Conservation (phyloP, 441 rosid genomes). For the Raphanus hybrid region DNA sequence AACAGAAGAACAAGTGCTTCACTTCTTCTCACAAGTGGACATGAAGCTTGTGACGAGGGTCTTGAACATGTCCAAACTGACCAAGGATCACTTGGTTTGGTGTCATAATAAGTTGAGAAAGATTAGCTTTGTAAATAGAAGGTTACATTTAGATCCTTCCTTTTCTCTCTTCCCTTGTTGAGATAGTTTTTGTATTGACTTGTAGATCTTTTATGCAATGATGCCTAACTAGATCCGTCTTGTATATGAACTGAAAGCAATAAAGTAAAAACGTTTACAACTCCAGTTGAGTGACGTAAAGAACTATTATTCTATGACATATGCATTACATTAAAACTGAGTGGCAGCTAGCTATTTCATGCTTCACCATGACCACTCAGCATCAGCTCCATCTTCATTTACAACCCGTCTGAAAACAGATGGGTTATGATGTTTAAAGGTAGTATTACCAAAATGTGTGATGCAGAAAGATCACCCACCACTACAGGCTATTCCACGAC, state of each 20-base stretch:
- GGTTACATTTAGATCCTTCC: constrained; percentile 74
- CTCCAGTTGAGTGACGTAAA: not conserved
- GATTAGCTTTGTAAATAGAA: constrained; percentile 65
- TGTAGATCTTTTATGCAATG: not conserved
- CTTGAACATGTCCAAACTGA: constrained; percentile 74
- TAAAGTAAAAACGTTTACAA: not conserved
- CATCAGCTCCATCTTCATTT: not conserved
- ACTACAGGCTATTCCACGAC: constrained; percentile 55
- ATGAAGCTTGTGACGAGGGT: constrained; percentile 85
- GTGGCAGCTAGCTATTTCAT: not conserved
- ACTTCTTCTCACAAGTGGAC: constrained; percentile 87
- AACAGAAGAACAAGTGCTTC: constrained; percentile 60
- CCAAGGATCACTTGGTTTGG: constrained; percentile 77
- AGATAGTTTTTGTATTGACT: constrained; percentile 14
- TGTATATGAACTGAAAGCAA: not conserved
- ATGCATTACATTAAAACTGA: not conserved
- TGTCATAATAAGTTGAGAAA: constrained; percentile 65
- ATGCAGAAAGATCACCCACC: constrained; percentile 7
- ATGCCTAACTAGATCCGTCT: not conserved
- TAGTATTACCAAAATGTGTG: constrained; percentile 25
- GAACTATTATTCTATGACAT: not conserved
- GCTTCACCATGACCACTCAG: too few relatives aligned
- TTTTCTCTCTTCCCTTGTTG: constrained; percentile 81
- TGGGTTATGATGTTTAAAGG: not conserved
- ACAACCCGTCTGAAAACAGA: not conserved